A percentile compares a stretch with the other conserved stretches of the same genome.
phyloP scores from a whole-genome alignment of 257 asterid genomes.

The Eucommia ulmoides region DNA sequence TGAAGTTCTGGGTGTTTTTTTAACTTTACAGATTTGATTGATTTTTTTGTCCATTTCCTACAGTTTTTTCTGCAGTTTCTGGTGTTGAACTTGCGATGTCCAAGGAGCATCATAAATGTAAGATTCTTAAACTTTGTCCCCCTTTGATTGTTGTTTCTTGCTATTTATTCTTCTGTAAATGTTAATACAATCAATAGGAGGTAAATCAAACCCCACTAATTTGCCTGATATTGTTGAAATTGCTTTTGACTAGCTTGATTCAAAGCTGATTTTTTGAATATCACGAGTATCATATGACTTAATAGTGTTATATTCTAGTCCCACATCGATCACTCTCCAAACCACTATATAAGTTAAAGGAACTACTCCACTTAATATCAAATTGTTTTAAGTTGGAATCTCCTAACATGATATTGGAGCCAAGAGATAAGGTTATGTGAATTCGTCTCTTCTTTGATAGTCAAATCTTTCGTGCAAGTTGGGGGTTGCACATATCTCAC shows the following conservation, averaged over 20 bases:
- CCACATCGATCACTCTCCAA: too few relatives aligned
- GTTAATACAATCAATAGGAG: neutral
- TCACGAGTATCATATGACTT: neutral
- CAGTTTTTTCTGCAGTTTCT: constrained; percentile 14
- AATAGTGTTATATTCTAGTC: too few relatives aligned
- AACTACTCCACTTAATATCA: too few relatives aligned
- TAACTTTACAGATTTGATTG: neutral
- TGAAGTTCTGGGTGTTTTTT: too few relatives aligned
- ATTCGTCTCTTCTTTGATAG: too few relatives aligned
- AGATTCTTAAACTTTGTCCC: neutral
- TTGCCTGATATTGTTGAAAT: neutral
- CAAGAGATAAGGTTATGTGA: too few relatives aligned
- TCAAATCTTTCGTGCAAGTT: too few relatives aligned
- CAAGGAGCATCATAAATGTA: constrained; percentile 11
- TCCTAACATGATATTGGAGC: too few relatives aligned
- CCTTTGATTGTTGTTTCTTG: neutral
- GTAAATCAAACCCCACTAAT: neutral
- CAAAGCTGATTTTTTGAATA: neutral
- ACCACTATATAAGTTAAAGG: too few relatives aligned
- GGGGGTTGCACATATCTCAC: too few relatives aligned
- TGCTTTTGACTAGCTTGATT: neutral
- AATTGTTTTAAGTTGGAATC: too few relatives aligned
- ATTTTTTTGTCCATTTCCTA: neutral
- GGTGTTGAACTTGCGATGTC: constrained; percentile 11
- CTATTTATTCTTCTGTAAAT: neutral